phyloP scores from a whole-genome alignment of 2,329 filamentous ascomycete genomes.

The Fusarium concolor region DNA sequence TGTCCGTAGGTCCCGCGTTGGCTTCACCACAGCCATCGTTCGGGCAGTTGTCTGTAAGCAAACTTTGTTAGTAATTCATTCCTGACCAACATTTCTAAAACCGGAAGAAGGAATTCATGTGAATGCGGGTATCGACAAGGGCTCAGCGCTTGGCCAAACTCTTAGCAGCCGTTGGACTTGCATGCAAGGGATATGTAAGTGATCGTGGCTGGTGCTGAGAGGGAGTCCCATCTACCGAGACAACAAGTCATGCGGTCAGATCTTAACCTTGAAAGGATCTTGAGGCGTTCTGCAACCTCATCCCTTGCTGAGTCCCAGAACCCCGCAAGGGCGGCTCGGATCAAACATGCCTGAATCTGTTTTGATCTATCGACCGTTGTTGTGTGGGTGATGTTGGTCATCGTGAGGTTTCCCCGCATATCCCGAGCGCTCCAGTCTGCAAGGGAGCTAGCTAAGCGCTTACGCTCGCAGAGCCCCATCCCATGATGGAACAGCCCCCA shows the following conservation, averaged over 20 bases:
- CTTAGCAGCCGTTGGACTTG: conserved; percentile 30
- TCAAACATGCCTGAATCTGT: conserved; percentile 28
- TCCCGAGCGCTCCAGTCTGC: conserved; percentile 40
- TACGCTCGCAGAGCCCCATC: conserved; percentile 40
- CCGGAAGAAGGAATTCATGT: conserved; percentile 10
- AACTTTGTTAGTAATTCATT: conserved; percentile 36
- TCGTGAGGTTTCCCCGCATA: conserved; percentile 38
- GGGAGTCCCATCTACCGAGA: conserved; percentile 35
- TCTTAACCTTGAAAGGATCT: conserved; percentile 30
- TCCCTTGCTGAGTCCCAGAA: conserved; percentile 22
- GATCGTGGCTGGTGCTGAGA: conserved; percentile 35
- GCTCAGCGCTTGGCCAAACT: conserved; percentile 27
- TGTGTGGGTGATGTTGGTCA: conserved; percentile 37
- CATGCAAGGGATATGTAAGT: conserved; percentile 40
- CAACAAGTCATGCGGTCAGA: conserved; percentile 36
- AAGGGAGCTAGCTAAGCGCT: conserved; percentile 42
- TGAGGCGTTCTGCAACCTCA: conserved; percentile 21
- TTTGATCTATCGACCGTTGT: conserved; percentile 26
- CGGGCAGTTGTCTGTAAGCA: conserved; percentile 70
- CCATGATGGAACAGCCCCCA: conserved; percentile 35
- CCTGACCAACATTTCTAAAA: conserved; percentile 27
- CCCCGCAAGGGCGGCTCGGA: conserved; percentile 30
- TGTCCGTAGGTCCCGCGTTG: conserved; percentile 83
- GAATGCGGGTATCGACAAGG: conserved; percentile 25
- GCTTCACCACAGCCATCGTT: conserved; percentile 77